Conservation (phyloP, 495 filamentous ascomycete genomes). For the Halenospora varia region DNA sequence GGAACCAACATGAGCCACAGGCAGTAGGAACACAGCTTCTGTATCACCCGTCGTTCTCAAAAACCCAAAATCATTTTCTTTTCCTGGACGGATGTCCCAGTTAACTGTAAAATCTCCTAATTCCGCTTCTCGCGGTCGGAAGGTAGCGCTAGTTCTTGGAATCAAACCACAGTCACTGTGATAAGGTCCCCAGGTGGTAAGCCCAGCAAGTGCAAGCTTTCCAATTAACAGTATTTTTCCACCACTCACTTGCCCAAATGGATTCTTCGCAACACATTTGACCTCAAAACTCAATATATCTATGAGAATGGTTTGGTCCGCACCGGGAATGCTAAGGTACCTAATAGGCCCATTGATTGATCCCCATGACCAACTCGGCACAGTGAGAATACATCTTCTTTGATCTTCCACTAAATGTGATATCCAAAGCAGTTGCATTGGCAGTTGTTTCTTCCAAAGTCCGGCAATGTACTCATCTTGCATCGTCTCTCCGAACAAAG, state of each 20-base stretch:
- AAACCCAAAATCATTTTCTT: background rate
- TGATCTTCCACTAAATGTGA: background rate
- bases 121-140: background rate
- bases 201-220: background rate
- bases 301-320: background rate
- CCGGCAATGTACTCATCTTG: background rate
- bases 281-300: background rate
- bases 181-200: background rate
- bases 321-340: background rate
- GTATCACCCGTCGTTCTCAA: background rate
- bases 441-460: background rate
- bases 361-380: background rate
- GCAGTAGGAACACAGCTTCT: background rate
- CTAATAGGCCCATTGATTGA: background rate
- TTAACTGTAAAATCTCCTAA: background rate
- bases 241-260: background rate
- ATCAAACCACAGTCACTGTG: background rate
- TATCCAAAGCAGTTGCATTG: background rate
- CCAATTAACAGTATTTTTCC: background rate
- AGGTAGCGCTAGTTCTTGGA: background rate
- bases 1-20: background rate
- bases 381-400: background rate
- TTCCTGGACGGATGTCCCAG: background rate
- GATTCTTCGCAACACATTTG: background rate
- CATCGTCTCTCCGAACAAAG: background rate